These are phyloP conservation scores for Phytophthora capsici DNA, from an alignment of 352 stramenopile genomes.

Conservation along the genomic window DNA sequence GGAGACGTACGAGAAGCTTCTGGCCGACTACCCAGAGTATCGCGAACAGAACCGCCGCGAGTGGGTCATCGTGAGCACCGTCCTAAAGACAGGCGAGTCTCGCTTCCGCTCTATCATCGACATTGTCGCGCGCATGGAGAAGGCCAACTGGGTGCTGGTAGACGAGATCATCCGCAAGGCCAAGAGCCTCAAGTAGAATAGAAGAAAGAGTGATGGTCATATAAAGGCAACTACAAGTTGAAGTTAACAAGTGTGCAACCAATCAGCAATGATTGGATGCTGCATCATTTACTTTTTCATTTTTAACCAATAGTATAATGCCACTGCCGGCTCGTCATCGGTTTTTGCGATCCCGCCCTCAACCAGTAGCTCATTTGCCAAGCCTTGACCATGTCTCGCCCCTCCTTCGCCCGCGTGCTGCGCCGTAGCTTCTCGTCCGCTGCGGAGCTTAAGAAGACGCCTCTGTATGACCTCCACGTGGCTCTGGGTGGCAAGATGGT, in stretches of 20 bases:
- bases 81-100: slow-evolving; percentile 61
- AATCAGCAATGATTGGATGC: no score
- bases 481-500: slow-evolving; percentile 90
- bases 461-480: slow-evolving; percentile 81
- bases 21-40: slow-evolving; percentile 81
- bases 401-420: slow-evolving; percentile 14
- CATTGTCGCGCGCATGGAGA: slow-evolving; percentile 70
- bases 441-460: slow-evolving; percentile 77
- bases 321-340: no score
- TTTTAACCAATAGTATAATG: no score
- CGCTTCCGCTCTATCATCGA: slow-evolving; percentile 75
- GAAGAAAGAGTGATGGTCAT: neutral
- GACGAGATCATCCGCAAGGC: slow-evolving; percentile 78
- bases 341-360: no score
- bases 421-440: slow-evolving; percentile 36
- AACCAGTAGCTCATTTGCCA: no score
- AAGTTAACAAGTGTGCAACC: slow-evolving; percentile 5
- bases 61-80: slow-evolving; percentile 78
- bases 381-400: slow-evolving; percentile 8
- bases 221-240: slow-evolving; percentile 13
- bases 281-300: no score
- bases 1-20: slow-evolving; percentile 70
- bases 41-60: slow-evolving; percentile 73
- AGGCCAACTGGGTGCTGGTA: slow-evolving; percentile 63
- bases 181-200: slow-evolving; percentile 58